Conservation (phyloP, 768 basidiomycete genomes). For the Suillus bovinus region DNA sequence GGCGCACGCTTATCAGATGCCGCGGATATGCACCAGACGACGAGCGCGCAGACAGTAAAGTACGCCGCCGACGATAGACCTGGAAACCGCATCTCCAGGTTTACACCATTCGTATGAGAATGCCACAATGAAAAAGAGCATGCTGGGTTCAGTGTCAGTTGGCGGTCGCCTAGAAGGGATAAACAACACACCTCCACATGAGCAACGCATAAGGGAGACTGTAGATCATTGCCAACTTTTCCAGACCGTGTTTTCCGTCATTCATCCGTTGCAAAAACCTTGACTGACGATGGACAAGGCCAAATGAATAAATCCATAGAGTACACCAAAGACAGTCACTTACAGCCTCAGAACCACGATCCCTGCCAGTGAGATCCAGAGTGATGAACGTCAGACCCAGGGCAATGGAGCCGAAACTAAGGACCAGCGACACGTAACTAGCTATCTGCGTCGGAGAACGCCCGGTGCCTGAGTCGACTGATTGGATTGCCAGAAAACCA, state of each 20-base stretch:
- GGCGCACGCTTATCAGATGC: constrained; percentile 16
- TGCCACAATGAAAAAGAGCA: constrained; percentile 18
- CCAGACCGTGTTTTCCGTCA: constrained; percentile 35
- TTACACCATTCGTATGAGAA: constrained; percentile 20
- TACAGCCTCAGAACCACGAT: constrained; percentile 18
- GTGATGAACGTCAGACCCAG: constrained; percentile 39
- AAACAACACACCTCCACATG: constrained; percentile 49
- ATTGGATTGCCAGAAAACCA: constrained; percentile 53
- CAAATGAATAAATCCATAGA: background rate
- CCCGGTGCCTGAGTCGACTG: constrained; percentile 30
- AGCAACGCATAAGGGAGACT: constrained; percentile 51
- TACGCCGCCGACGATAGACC: constrained; percentile 28
- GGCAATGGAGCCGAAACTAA: constrained; percentile 38
- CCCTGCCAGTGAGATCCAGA: constrained; percentile 34
- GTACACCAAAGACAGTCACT: background rate
- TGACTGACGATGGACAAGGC: background rate
- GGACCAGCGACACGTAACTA: constrained; percentile 42
- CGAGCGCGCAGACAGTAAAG: constrained; percentile 35
- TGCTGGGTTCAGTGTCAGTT: constrained; percentile 6
- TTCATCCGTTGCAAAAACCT: constrained; percentile 19
- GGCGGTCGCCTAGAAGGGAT: background rate
- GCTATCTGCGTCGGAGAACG: constrained; percentile 37
- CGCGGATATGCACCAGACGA: constrained; percentile 43
- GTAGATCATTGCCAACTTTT: constrained; percentile 49
- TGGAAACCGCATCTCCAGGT: constrained; percentile 18